Evolutionary conservation across 2,329 filamentous ascomycete genomes (phyloP), one percentile per base, ranked within the genome.

Genomic region (Colletotrichum cereale): DNA sequence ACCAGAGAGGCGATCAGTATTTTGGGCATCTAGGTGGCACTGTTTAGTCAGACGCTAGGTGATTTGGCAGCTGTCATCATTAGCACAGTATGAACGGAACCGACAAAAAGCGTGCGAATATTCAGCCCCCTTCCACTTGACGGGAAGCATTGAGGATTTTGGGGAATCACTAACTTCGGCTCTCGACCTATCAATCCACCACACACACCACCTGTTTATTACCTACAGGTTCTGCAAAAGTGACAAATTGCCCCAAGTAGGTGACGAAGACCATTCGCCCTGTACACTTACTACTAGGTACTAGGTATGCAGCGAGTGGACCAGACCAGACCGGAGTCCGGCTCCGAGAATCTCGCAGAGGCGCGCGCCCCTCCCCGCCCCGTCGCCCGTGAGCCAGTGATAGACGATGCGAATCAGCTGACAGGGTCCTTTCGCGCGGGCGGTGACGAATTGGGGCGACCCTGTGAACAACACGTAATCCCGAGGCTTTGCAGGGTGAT

Each of bases 371-470:
- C 42, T 11, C 26, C 57, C 56, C 52, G 42, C 56, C 56, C 36
- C 52, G 36, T 61, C 58, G 3, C 34, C 18, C 24, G 36, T 26
- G 36, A 40, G 36, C 55, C 68, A 68, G 65, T 71, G 52, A 64
- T 38, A 69, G 40, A 55, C 38, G 44, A 55, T 53, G 26, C 61
- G 66, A 72, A 69, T 72, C 63, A 72, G 65, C 69, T 64, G 69
- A 72, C 69, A 69, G 66, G 65, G 69, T 29, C 50, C 38, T 55
- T 44, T 34, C 16, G 8, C 16, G 8, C 18, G 31, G 38, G 69
- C 66, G 47, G 66, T 69, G 53, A 64, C 66, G 60, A 69, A 72
- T 64, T 40, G 48, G 65, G 18, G 52, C 58, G 47, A 40, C 53
- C 44, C 26, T 47, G 50, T 29, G 21, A 34, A 56, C 11, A 21